phyloP scores from a whole-genome alignment of 345 rosid species.

The Garcia nutans region DNA sequence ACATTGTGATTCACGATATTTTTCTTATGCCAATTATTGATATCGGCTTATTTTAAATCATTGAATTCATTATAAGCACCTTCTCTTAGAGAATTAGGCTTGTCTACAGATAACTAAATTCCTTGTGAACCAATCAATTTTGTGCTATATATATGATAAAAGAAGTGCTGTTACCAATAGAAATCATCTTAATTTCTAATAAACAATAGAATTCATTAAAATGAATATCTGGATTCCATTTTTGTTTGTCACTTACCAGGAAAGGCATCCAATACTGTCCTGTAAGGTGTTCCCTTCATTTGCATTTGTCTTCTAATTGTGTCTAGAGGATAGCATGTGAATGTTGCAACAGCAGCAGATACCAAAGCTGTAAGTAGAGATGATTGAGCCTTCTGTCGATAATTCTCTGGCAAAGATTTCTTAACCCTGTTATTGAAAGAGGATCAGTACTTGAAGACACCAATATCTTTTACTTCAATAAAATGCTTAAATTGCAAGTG shows the following conservation, averaged over 20 bases:
- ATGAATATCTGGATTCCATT: neutral
- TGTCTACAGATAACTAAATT: neutral
- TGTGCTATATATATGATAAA: neutral
- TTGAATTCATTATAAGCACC: neutral
- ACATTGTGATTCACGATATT: neutral
- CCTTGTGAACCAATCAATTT: neutral
- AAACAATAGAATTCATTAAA: neutral
- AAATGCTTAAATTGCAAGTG: constrained; percentile 10
- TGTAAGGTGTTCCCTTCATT: constrained; percentile 87
- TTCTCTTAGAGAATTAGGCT: neutral
- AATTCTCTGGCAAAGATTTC: constrained; percentile 85
- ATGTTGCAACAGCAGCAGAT: constrained; percentile 82
- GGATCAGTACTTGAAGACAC: neutral
- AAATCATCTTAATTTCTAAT: neutral
- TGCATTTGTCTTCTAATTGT: constrained; percentile 98
- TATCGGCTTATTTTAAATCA: neutral
- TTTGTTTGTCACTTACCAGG: constrained; percentile 41
- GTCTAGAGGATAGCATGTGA: constrained; percentile 94
- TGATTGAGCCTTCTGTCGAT: constrained; percentile 65
- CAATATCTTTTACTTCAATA: neutral
- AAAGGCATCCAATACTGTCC: constrained; percentile 79
- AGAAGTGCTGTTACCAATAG: neutral
- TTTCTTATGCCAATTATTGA: neutral
- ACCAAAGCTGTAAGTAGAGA: constrained; percentile 79
- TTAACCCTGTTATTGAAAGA: constrained; percentile 61